Evolutionary conservation across 345 rosid genomes (phyloP).

Genomic region (Rhizophora apiculata): DNA sequence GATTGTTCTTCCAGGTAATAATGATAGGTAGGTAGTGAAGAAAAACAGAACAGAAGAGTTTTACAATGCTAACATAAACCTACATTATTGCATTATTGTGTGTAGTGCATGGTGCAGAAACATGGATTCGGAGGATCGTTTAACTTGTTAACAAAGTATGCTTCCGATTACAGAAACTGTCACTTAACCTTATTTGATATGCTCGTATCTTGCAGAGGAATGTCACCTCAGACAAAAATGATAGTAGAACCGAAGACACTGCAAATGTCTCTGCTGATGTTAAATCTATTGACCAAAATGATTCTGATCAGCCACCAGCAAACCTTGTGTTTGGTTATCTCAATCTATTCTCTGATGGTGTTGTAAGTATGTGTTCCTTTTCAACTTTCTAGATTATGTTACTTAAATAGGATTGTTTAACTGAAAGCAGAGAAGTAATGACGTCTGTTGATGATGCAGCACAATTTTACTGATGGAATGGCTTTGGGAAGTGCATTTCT

Average conservation of each 20-base stretch:
- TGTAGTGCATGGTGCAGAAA: background rate
- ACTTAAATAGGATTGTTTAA: background rate
- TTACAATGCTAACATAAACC: no score
- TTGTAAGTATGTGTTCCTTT: slow-evolving; percentile 63
- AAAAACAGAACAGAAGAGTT: no score
- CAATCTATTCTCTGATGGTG: slow-evolving; percentile 97
- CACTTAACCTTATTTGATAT: slow-evolving; percentile 4
- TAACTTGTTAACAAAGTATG: background rate
- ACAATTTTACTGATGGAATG: slow-evolving; percentile 97
- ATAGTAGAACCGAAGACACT: slow-evolving; percentile 38
- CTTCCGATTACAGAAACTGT: background rate
- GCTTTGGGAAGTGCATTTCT: slow-evolving; percentile 98
- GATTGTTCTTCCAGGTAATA: background rate
- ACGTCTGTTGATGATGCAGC: slow-evolving; percentile 48
- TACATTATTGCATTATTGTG: background rate
- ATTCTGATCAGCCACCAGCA: slow-evolving; percentile 43
- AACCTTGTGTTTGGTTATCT: slow-evolving; percentile 95
- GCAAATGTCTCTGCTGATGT: slow-evolving; percentile 23
- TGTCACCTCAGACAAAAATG: slow-evolving; percentile 32
- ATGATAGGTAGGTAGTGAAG: background rate
- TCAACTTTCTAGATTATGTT: background rate
- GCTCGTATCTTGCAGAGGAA: slow-evolving; percentile 56
- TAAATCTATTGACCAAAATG: slow-evolving; percentile 35
- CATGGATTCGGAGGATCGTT: background rate
- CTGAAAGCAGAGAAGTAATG: no score